Evolutionary conservation across 1,139 yeast genomes (phyloP).

Genomic region (Debaryomycetaceae sp.): DNA sequence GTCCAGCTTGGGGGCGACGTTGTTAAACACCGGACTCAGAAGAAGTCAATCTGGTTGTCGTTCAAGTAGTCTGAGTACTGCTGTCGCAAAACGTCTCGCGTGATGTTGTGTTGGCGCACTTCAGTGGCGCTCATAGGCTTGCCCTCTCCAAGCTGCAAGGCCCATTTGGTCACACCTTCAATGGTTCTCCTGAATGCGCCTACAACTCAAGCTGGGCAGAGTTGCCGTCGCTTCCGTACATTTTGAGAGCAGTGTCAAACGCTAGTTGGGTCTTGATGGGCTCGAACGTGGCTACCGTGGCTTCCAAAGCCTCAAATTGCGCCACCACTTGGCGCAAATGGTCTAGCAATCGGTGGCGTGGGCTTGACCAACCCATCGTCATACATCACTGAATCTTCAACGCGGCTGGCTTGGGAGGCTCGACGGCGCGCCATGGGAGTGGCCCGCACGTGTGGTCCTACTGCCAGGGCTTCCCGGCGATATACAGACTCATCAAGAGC

Average conservation of each 20-base stretch:
- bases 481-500: conserved; percentile 52
- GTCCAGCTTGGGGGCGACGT: conserved; percentile 68
- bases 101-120: conserved; percentile 42
- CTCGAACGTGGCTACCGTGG: conserved; percentile 37
- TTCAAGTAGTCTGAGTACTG: conserved; percentile 50
- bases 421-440: conserved; percentile 50
- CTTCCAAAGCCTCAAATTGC: conserved; percentile 29
- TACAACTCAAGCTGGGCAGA: conserved; percentile 46
- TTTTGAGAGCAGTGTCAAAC: conserved; percentile 44
- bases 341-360: conserved; percentile 56
- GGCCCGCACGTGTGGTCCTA: conserved; percentile 52
- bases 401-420: conserved; percentile 35
- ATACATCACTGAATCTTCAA: conserved; percentile 33
- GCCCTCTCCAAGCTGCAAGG: conserved; percentile 56
- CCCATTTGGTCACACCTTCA: conserved; percentile 56
- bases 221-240: conserved; percentile 62
- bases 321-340: conserved; percentile 23
- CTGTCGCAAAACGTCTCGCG: conserved; percentile 53
- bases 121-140: conserved; percentile 37
- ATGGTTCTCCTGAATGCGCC: conserved; percentile 63
- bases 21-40: conserved; percentile 66
- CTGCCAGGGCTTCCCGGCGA: conserved; percentile 70
- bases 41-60: conserved; percentile 57
- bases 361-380: conserved; percentile 36
- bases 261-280: conserved; percentile 51